Evolutionary conservation across 139 green algal species (phyloP).

Genomic region (Tetradesmus lagerheimii): DNA sequence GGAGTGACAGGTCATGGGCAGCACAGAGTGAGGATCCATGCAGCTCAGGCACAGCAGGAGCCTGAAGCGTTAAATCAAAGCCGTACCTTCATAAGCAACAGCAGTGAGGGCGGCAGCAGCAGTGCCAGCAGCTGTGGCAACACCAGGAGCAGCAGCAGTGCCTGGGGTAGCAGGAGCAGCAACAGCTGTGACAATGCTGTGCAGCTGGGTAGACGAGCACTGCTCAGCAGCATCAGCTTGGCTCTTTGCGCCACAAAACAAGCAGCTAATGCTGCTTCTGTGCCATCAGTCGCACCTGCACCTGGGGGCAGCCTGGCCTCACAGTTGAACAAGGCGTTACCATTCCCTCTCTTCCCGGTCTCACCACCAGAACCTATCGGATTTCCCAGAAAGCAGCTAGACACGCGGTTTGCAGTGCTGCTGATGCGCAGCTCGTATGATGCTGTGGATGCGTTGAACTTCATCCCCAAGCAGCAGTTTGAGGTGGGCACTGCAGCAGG

Average conservation of each 20-base stretch:
- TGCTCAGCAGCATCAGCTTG: background rate
- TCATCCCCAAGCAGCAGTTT: conserved; percentile 79
- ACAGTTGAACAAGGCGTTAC: conserved; percentile 7
- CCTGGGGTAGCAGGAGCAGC: background rate
- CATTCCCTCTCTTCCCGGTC: conserved; percentile 13
- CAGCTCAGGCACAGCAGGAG: background rate
- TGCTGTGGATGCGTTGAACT: conserved; percentile 83
- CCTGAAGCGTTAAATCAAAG: background rate
- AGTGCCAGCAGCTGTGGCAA: background rate
- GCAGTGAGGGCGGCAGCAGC: background rate
- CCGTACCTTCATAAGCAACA: background rate
- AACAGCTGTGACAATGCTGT: background rate
- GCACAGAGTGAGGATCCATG: background rate
- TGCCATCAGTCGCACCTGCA: background rate
- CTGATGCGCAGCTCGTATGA: conserved; percentile 86
- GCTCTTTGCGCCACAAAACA: background rate
- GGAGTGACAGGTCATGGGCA: background rate
- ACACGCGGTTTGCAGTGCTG: conserved; percentile 87
- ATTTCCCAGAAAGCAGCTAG: conserved; percentile 58
- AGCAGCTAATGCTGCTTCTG: background rate
- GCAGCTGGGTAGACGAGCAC: background rate
- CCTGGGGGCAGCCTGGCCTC: background rate
- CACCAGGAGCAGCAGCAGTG: background rate
- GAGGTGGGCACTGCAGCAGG: conserved; percentile 27
- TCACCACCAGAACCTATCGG: conserved; percentile 21